Percentiles rank a stretch among this genome's conserved stretches.
Evolutionary conservation across 1,284 basidiomycete genomes (phyloP).

Genomic region (Leccinum variabile): DNA sequence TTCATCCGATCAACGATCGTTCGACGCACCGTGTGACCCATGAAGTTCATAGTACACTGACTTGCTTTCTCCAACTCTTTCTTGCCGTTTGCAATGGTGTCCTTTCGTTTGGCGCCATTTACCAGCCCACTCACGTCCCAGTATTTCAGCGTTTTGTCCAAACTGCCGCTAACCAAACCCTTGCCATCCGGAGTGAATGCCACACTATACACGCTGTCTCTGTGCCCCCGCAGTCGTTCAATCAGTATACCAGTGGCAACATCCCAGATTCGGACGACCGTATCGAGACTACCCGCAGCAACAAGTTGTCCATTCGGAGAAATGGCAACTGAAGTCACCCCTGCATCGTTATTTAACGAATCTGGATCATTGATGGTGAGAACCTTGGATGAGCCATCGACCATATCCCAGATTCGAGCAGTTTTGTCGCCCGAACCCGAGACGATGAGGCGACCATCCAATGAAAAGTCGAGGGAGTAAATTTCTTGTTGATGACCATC

Average conservation of each 20-base stretch:
- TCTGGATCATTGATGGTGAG: constrained; percentile 62
- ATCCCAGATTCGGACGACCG: constrained; percentile 87
- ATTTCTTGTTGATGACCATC: constrained; percentile 89
- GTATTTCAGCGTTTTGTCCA: constrained; percentile 86
- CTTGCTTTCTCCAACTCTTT: constrained; percentile 37
- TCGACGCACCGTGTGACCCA: constrained; percentile 76
- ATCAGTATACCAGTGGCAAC: constrained; percentile 69
- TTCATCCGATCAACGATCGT: background rate
- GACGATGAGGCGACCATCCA: constrained; percentile 81
- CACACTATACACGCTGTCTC: constrained; percentile 84
- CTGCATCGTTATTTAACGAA: constrained; percentile 61
- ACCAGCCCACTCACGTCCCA: constrained; percentile 74
- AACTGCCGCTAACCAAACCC: constrained; percentile 76
- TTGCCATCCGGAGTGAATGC: constrained; percentile 87
- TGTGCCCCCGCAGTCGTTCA: constrained; percentile 78
- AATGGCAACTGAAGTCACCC: constrained; percentile 79
- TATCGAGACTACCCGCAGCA: constrained; percentile 84
- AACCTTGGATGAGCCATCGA: constrained; percentile 56
- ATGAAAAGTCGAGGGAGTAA: constrained; percentile 86
- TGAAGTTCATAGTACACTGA: constrained; percentile 75
- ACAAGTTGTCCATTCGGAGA: constrained; percentile 81
- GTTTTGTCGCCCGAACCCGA: constrained; percentile 90
- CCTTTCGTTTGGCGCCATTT: constrained; percentile 41
- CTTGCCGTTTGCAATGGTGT: constrained; percentile 39
- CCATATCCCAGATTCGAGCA: constrained; percentile 87